Percentiles rank a stretch among this genome's conserved stretches.
phyloP scores from a whole-genome alignment of 164 flowering plant species.

The Tetrastigma voinierianum region DNA sequence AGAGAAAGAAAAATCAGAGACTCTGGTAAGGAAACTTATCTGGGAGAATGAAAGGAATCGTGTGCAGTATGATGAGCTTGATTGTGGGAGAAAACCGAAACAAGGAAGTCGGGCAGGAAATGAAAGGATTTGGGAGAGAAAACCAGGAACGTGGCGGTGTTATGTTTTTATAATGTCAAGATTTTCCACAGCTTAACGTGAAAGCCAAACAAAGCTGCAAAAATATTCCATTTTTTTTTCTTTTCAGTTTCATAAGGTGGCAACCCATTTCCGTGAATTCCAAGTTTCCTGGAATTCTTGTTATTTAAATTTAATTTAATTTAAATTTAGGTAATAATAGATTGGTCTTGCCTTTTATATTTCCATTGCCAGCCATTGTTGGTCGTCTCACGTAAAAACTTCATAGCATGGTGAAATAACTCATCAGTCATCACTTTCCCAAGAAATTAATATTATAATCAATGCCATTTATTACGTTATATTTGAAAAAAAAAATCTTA shows the following conservation, averaged over 20 bases:
- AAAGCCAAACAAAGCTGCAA: conserved; percentile 24
- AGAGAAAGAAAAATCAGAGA: not conserved
- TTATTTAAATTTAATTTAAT: no score
- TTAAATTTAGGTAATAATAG: no score
- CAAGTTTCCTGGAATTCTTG: conserved; percentile 25
- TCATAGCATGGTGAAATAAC: no score
- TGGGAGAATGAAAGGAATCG: not conserved
- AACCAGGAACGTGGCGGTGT: conserved; percentile 4
- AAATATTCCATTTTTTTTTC: not conserved
- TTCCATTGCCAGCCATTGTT: no score
- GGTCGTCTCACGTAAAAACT: no score
- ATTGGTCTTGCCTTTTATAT: not conserved
- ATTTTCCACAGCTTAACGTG: conserved; percentile 28
- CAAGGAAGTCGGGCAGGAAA: not conserved
- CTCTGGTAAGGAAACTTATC: conserved; percentile 10
- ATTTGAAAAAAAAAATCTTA: no score
- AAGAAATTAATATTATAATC: no score
- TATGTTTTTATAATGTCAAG: conserved; percentile 14
- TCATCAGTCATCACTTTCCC: no score
- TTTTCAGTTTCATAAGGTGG: not conserved
- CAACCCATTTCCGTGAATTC: conserved; percentile 16
- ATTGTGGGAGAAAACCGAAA: not conserved
- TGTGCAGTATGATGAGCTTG: not conserved
- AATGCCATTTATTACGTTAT: no score
- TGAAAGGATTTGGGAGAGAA: conserved; percentile 3